Conservation (phyloP, 495 filamentous ascomycete genomes). For the Penicillium cataractarum region DNA sequence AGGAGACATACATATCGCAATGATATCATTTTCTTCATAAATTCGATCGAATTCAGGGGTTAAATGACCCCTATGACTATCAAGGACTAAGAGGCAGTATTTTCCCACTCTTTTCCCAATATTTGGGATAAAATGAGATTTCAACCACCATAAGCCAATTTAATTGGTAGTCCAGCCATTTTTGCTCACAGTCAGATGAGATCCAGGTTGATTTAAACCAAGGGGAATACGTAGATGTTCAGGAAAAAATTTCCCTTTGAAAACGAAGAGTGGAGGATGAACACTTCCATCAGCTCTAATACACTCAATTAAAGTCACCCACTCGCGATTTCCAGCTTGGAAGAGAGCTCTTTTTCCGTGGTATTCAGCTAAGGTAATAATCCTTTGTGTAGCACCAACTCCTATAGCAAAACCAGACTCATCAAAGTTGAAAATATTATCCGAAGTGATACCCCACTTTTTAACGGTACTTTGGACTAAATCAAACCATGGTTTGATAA, state of each 20-base stretch:
- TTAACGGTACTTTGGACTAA: conserved; percentile 34
- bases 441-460: conserved; percentile 39
- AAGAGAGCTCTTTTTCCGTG: conserved; percentile 12
- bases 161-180: neutral
- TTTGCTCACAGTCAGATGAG: too few relatives aligned
- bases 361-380: conserved; percentile 29
- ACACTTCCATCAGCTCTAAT: conserved; percentile 27
- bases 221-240: too few relatives aligned
- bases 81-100: conserved; percentile 2
- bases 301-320: conserved; percentile 37
- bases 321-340: conserved; percentile 45
- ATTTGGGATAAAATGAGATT: neutral
- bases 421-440: conserved; percentile 53
- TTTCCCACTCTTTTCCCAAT: neutral
- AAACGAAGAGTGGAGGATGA: conserved; percentile 31
- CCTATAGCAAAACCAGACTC: conserved; percentile 47
- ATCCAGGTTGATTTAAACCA: too few relatives aligned
- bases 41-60: conserved; percentile 5
- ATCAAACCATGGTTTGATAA: conserved; percentile 34
- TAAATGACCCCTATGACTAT: conserved; percentile 6
- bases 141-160: neutral
- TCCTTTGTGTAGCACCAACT: conserved; percentile 27
- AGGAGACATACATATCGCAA: neutral
- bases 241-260: conserved; percentile 7
- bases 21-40: conserved; percentile 6